Conservation (phyloP, 495 filamentous ascomycete genomes). For the Podospora australis region DNA sequence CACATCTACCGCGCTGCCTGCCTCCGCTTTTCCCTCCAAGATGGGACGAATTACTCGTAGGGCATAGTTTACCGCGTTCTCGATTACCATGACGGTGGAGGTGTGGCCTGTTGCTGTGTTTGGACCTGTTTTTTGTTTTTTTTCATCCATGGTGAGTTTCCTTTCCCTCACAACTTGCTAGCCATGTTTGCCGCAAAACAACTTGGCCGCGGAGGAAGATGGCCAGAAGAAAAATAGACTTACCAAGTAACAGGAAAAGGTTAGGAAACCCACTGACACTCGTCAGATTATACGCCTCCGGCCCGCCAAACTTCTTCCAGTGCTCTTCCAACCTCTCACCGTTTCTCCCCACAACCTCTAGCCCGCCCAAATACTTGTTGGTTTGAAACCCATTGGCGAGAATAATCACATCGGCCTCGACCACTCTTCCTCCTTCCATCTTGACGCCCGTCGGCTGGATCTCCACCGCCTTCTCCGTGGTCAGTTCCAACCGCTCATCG, state of each 20-base stretch:
- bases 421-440: constrained; percentile 16
- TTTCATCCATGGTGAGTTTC: neutral
- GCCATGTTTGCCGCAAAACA: no score
- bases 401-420: constrained; percentile 37
- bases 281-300: constrained; percentile 34
- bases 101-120: constrained; percentile 41
- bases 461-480: constrained; percentile 27
- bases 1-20: constrained; percentile 27
- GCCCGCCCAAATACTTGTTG: constrained; percentile 22
- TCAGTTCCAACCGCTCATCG: constrained; percentile 27
- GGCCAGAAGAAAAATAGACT: neutral
- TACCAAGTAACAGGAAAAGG: constrained; percentile 31
- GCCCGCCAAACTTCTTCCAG: constrained; percentile 29
- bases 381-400: constrained; percentile 38
- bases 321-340: constrained; percentile 31
- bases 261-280: constrained; percentile 38
- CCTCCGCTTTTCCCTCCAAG: constrained; percentile 28
- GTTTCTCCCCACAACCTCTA: constrained; percentile 30
- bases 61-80: constrained; percentile 33
- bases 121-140: constrained; percentile 27
- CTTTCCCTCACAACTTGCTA: no score
- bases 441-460: constrained; percentile 31
- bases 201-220: no score
- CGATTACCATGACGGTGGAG: constrained; percentile 32
- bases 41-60: constrained; percentile 28